phyloP scores from a whole-genome alignment of 1,284 basidiomycete species.

The Boletellus deceptivus region DNA sequence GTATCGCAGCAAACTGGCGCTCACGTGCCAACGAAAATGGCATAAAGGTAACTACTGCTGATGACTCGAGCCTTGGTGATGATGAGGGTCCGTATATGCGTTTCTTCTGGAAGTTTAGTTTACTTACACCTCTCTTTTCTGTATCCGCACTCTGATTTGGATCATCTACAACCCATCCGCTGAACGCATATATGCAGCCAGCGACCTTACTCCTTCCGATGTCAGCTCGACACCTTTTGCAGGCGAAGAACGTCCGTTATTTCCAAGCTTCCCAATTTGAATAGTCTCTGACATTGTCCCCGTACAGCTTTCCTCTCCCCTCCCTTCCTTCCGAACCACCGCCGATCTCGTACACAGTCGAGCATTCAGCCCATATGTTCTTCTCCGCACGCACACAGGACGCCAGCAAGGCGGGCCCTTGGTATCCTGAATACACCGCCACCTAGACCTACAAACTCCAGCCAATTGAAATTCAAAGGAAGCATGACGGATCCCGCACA shows the following conservation, averaged over 20 bases:
- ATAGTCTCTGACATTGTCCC: constrained; percentile 16
- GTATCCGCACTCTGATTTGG: constrained; percentile 2
- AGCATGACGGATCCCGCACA: constrained; percentile 71
- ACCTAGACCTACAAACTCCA: constrained; percentile 56
- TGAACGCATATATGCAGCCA: constrained; percentile 42
- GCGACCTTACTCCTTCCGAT: constrained; percentile 46
- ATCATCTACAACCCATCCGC: constrained; percentile 4
- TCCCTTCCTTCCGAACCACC: constrained; percentile 58
- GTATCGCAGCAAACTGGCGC: constrained; percentile 69
- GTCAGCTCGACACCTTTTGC: constrained; percentile 41
- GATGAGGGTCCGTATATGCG: constrained; percentile 48
- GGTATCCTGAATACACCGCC: constrained; percentile 61
- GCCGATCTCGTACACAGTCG: constrained; percentile 59
- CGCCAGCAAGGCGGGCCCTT: constrained; percentile 30
- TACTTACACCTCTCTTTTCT: constrained; percentile 19
- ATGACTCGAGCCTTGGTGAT: constrained; percentile 52
- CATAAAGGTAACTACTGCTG: constrained; percentile 56
- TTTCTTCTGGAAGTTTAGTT: constrained; percentile 12
- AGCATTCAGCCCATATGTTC: constrained; percentile 35
- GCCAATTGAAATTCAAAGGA: constrained; percentile 62
- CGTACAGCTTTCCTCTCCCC: constrained; percentile 56
- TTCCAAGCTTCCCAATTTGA: constrained; percentile 18
- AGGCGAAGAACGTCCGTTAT: constrained; percentile 44
- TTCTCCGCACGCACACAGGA: constrained; percentile 21
- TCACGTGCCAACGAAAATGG: constrained; percentile 68